phyloP scores from a whole-genome alignment of 179 eudicot species.

The Beta corolliflora region DNA sequence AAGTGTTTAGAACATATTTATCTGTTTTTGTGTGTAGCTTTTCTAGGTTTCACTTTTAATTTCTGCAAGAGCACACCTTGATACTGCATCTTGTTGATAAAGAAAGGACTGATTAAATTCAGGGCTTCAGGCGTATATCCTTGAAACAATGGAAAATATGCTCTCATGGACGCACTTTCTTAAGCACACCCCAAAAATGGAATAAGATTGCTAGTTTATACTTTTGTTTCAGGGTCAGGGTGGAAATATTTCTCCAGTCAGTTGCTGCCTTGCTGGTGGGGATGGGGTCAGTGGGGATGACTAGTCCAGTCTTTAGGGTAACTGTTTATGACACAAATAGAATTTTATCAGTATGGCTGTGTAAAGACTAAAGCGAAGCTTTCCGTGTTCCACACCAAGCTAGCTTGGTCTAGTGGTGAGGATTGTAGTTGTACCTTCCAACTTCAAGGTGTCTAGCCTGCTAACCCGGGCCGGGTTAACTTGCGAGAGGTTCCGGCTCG shows the following conservation, averaged over 20 bases:
- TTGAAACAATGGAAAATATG: not conserved
- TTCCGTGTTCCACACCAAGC: too few relatives aligned
- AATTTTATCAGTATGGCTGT: not conserved
- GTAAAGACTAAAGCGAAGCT: too few relatives aligned
- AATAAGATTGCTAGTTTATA: not conserved
- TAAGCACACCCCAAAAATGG: not conserved
- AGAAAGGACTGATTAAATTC: not conserved
- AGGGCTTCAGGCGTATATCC: not conserved
- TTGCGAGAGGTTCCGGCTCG: too few relatives aligned
- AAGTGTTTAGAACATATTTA: not conserved
- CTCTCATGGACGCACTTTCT: not conserved
- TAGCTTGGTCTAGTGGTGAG: too few relatives aligned
- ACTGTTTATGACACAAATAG: not conserved
- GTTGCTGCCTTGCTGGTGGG: not conserved
- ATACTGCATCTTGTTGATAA: not conserved
- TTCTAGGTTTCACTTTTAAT: not conserved
- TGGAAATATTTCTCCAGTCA: not conserved
- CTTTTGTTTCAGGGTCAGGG: not conserved
- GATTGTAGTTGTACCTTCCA: too few relatives aligned
- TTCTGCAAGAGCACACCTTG: not conserved
- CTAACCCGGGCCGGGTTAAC: too few relatives aligned
- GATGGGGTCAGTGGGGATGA: slow-evolving; percentile 3
- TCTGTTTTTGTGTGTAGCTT: not conserved
- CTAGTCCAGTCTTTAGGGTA: not conserved
- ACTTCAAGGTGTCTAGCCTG: too few relatives aligned